Evolutionary conservation across 208 protist genomes (phyloP).

Genomic region (Paratrypanosoma confusum): DNA sequence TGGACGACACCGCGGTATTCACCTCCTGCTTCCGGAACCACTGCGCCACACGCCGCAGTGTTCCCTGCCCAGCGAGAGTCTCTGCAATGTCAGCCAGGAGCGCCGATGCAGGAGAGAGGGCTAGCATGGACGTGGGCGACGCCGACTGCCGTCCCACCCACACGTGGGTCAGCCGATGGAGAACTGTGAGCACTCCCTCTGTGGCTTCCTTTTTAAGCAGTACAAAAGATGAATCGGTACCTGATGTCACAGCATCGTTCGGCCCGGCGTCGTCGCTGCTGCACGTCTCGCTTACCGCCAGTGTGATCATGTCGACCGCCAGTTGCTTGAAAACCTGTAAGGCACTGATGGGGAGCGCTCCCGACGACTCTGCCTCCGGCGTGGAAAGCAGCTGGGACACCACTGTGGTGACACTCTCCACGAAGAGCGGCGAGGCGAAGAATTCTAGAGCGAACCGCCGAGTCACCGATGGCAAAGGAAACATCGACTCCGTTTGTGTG

Average conservation of each 20-base stretch:
- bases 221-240: no score
- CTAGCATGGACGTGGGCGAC: neutral
- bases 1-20: neutral
- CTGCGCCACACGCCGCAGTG: constrained; percentile 14
- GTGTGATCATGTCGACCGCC: constrained; percentile 9
- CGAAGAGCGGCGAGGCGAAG: constrained; percentile 56
- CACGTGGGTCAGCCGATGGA: constrained; percentile 38
- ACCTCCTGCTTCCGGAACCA: constrained; percentile 14
- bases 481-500: constrained; percentile 23
- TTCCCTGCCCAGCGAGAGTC: constrained; percentile 7
- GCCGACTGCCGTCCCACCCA: constrained; percentile 17
- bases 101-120: no score
- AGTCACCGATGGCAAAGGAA: constrained; percentile 35
- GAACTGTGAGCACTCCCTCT: constrained; percentile 22
- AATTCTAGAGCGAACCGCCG: constrained; percentile 37
- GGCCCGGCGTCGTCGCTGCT: neutral
- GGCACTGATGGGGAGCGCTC: constrained; percentile 17
- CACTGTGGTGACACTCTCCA: constrained; percentile 39
- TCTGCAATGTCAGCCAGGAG: no score
- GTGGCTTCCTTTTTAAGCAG: no score
- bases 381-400: constrained; percentile 15
- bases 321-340: constrained; percentile 15
- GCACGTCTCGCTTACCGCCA: constrained; percentile 13
- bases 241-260: no score
- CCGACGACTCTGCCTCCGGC: constrained; percentile 14